Evolutionary conservation across 202 grass and related monocot genomes (phyloP).

Genomic region (Schoenoplectus tabernaemontani): DNA sequence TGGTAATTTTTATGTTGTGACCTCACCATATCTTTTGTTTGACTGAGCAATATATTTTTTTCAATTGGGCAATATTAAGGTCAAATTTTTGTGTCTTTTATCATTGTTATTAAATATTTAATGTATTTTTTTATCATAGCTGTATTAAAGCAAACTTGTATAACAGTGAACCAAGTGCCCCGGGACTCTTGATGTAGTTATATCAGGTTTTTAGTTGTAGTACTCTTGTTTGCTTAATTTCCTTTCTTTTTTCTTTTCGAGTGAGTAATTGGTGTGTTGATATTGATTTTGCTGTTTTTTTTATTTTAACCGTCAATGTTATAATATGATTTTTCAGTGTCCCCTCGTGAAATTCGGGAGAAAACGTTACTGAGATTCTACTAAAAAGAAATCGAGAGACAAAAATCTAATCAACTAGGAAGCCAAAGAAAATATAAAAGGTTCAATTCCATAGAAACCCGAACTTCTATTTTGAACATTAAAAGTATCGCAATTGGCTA

Average conservation of each 20-base stretch:
- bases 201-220: neutral
- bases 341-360: too few relatives aligned
- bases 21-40: slow-evolving; percentile 20
- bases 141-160: neutral
- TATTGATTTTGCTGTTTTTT: neutral
- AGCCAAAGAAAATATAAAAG: too few relatives aligned
- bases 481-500: too few relatives aligned
- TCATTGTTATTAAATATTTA: slow-evolving; percentile 14
- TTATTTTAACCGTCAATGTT: neutral
- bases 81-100: slow-evolving; percentile 17
- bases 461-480: too few relatives aligned
- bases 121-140: slow-evolving; percentile 6
- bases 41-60: slow-evolving; percentile 11
- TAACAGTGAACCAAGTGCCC: neutral
- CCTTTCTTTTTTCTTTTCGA: neutral
- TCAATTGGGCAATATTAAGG: slow-evolving; percentile 19
- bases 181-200: neutral
- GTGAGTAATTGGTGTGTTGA: neutral
- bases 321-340: neutral
- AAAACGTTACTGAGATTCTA: too few relatives aligned
- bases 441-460: too few relatives aligned
- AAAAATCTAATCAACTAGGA: too few relatives aligned
- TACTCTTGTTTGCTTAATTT: neutral
- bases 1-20: slow-evolving; percentile 10
- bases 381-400: too few relatives aligned